Evolutionary conservation across 495 filamentous ascomycete species (phyloP), one percentile per base, ranked within the genome.

Genomic region (Penicillium fimorum): DNA sequence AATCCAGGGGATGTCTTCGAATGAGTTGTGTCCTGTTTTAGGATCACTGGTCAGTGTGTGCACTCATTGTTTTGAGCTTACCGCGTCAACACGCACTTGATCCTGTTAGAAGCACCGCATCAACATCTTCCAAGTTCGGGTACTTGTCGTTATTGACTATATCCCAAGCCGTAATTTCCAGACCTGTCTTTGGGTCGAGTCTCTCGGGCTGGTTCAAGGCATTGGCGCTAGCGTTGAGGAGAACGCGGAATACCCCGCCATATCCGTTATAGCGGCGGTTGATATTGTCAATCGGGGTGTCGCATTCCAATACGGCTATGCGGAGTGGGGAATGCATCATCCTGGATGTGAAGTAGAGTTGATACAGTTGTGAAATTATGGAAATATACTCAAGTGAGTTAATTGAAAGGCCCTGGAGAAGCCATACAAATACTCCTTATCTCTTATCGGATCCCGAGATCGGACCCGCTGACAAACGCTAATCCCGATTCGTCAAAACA

Each of bases 251-350:
- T 35, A 95, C 75, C 49, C 84, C 86, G 60, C 81, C 78, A 67
- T 96, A 96, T 40, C 82, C 81, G 27, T 84, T 80, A 70, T 90
- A 92, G 66, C 83, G 85, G 37, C 72, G 74, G 55, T 81, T 68
- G 44, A 81, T 76, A 9, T 70, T 61, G 2, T 78, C 77, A 15
- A 84, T 67, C 2, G 89, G 88, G 6, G 81, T 87, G 73, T 92
- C 91, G 71, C 87, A 85, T 79, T 93, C 90, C 55, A 96, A 84
- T 57, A 96, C 78, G 37, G 91, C 91, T 60, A 96, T 88, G 52
- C 89, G 88, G 60, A 93, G 72, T 22, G 87, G 87, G 10, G 76
- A 63, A 44, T 55, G 66, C 74, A 78, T 78, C 25, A 49, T 64
- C 52, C 8, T 5, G 38, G 27, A 17, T 46, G 24, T 38, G 24